phyloP scores from a whole-genome alignment of 2,329 filamentous ascomycete genomes.

The Epichloe uncinata region DNA sequence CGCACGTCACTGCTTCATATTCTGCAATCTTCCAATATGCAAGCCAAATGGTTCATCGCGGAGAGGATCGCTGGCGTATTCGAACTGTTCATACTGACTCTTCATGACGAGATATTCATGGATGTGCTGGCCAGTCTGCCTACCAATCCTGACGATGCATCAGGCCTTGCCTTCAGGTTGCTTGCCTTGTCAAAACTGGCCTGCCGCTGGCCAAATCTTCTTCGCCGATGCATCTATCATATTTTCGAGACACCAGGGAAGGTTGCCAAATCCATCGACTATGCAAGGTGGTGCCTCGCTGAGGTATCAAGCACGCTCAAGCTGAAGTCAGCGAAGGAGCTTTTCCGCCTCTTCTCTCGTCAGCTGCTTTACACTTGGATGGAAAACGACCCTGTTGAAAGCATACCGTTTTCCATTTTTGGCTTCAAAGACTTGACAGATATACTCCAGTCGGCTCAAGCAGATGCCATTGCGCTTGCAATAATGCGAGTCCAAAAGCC shows the following conservation, averaged over 20 bases:
- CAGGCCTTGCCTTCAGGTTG: slow-evolving; percentile 77
- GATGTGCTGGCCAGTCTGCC: slow-evolving; percentile 76
- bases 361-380: slow-evolving; percentile 91
- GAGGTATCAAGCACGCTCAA: slow-evolving; percentile 52
- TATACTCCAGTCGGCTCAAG: slow-evolving; percentile 56
- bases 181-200: slow-evolving; percentile 65
- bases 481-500: slow-evolving; percentile 66
- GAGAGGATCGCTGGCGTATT: slow-evolving; percentile 62
- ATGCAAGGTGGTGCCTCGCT: slow-evolving; percentile 60
- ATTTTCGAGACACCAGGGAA: slow-evolving; percentile 83
- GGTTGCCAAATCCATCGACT: slow-evolving; percentile 47
- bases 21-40: slow-evolving; percentile 50
- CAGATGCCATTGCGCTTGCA: slow-evolving; percentile 68
- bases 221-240: slow-evolving; percentile 80
- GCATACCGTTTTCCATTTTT: slow-evolving; percentile 77
- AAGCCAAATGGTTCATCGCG: slow-evolving; percentile 65
- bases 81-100: slow-evolving; percentile 63
- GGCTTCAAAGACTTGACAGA: slow-evolving; percentile 58
- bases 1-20: slow-evolving; percentile 65
- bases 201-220: slow-evolving; percentile 70
- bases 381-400: slow-evolving; percentile 48
- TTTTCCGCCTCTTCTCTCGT: slow-evolving; percentile 76
- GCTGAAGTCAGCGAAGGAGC: slow-evolving; percentile 49
- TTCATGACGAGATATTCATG: slow-evolving; percentile 73
- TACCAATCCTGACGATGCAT: slow-evolving; percentile 51